A percentile compares a stretch with the other conserved stretches of the same genome.
phyloP scores from a whole-genome alignment of 331 rosid genomes.

The Acacia pycnantha region DNA sequence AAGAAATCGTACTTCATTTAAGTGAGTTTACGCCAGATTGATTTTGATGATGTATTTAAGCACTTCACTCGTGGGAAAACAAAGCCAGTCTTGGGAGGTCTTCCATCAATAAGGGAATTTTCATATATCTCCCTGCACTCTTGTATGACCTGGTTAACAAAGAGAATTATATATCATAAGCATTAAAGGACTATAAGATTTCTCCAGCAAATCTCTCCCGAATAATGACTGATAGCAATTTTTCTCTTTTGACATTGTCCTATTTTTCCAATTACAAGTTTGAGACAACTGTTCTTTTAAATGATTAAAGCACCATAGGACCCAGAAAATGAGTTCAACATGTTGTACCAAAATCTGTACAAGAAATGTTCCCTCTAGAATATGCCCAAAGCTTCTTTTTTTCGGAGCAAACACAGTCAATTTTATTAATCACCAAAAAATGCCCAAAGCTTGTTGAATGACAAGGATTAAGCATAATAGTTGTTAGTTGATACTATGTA shows the following conservation, averaged over 20 bases:
- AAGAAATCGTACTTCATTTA: constrained; percentile 32
- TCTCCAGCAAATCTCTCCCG: not conserved
- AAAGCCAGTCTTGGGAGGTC: constrained; percentile 73
- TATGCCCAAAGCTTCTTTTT: not conserved
- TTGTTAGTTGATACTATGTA: not conserved
- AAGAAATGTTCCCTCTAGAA: not conserved
- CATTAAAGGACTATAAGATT: constrained; percentile 13
- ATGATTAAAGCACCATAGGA: not conserved
- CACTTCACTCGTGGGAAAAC: constrained; percentile 81
- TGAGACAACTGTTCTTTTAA: not conserved
- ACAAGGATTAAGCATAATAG: not conserved
- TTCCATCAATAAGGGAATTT: constrained; percentile 80
- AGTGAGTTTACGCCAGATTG: constrained; percentile 82
- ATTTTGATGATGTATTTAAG: constrained; percentile 57
- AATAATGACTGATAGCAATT: not conserved
- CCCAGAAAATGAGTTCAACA: constrained; percentile 10
- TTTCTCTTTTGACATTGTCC: not conserved
- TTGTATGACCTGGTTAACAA: constrained; percentile 72
- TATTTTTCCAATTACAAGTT: not conserved
- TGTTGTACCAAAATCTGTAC: not conserved
- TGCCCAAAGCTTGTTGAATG: not conserved
- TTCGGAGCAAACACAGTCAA: too few species aligned
- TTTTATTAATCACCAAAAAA: too few species aligned
- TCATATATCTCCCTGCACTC: constrained; percentile 96
- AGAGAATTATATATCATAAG: not conserved